phyloP scores from a whole-genome alignment of 305 asterid genomes.

The Solanum chacoense region DNA sequence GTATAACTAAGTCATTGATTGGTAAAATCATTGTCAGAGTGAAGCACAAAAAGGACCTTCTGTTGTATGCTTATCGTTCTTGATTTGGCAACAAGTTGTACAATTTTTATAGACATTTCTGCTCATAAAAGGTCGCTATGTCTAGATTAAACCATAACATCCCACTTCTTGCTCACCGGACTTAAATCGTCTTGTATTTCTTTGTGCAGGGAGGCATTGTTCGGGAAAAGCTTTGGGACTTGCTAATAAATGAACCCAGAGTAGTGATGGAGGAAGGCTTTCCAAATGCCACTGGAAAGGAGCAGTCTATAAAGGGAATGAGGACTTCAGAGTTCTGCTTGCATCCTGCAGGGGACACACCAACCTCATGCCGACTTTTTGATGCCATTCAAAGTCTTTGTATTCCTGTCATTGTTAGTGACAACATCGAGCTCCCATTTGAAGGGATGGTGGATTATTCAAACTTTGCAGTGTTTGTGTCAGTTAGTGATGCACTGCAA shows the following conservation, averaged over 20 bases:
- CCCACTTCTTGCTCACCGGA: neutral
- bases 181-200: neutral
- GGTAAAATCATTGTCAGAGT: neutral
- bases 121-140: neutral
- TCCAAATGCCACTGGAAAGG: slow-evolving; percentile 86
- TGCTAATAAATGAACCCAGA: slow-evolving; percentile 48
- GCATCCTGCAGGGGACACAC: slow-evolving; percentile 97
- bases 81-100: neutral
- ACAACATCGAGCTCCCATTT: slow-evolving; percentile 86
- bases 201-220: slow-evolving; percentile 60
- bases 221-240: slow-evolving; percentile 85
- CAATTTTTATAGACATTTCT: neutral
- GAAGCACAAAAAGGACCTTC: neutral
- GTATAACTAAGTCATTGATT: neutral
- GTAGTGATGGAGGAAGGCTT: slow-evolving; percentile 88
- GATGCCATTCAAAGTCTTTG: slow-evolving; percentile 94
- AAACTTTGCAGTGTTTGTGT: slow-evolving; percentile 57
- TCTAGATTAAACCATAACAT: neutral
- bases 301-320: slow-evolving; percentile 90
- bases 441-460: slow-evolving; percentile 85
- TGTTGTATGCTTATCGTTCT: neutral
- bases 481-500: slow-evolving; percentile 65
- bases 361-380: slow-evolving; percentile 89
- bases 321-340: slow-evolving; percentile 85
- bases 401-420: slow-evolving; percentile 82